Base-by-base conservation (phyloP, 2,329 filamentous ascomycete species). In the Penicillium sclerotigenum region DNA sequence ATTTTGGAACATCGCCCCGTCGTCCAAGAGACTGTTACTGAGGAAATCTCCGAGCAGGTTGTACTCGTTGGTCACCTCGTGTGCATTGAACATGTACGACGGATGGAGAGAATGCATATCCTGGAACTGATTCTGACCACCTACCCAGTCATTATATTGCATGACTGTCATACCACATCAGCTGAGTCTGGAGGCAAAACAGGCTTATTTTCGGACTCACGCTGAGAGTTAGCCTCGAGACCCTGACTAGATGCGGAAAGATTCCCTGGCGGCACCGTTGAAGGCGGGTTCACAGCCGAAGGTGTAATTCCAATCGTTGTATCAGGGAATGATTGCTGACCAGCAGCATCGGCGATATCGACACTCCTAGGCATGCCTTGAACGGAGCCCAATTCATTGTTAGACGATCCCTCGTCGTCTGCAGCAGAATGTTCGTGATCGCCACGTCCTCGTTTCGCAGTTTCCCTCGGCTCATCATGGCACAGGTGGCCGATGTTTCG, bases 401-500 rank as follows among this genome's bases (percentile, higher is more conserved):
- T 75, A 24, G 74, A 71, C 47, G 70, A 68, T 56, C 61, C 82
- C 62, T 85, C 81, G 70, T 88, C 86, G 66, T 88, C 86, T 54
- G 81, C 80, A 41, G 78, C 77, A 50, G 83, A 80, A 58, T 81
- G 76, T 59, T 79, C 82, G 61, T 80, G 78, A 65, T 84, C 80
- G 71, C 79, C 83, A 78, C 93, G 96, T 66, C 83, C 77, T 76
- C 92, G 93, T 77, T 94, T 96, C 58, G 87, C 84, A 65, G 86
- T 81, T 70, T 99, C 93, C 75, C 93, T 87, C 65, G 92, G 93
- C 77, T 97, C 94, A 77, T 99, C 94, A 79, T 97, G 94, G 77
- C 94, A 99, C 64, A 99, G 83, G 77, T 99, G 94, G 68, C 93
- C 94, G 75, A 99, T 99, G 78, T 96, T 96, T 71, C 94, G 88